Base-by-base conservation (phyloP, 2,329 filamentous ascomycete genomes). In the Colletotrichum sansevieriae region DNA sequence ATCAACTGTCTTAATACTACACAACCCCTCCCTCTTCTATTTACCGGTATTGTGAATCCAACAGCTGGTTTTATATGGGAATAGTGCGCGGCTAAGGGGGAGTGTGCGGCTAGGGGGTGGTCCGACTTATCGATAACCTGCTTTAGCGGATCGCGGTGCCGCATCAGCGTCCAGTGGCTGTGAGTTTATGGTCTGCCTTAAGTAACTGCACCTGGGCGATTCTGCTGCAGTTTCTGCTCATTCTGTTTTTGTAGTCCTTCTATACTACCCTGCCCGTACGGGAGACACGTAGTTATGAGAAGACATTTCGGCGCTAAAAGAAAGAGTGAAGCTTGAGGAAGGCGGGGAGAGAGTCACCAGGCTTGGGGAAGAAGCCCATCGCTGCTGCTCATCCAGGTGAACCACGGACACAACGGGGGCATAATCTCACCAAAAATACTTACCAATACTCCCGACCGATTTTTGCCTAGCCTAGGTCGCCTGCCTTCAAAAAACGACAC, bases 121-220 rank as follows among this genome's bases (percentile, higher is more conserved):
- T 18, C 18, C 18, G 18, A 18, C 18, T 18, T 68, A 68, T 68
- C 65, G 65, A 68, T 68, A 68, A 61, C 43, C 22, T 56, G 35
- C n/a, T 10, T 39, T 41, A 18, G 52, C 57, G 29, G 20, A 13
- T 37, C 57, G 29, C 57, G 18, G 18, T 18, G 18, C 35, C 63
- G 47, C 35, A 39, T 37, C 43, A 9, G 18, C 25, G 25, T 59
- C 37, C 37, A 44, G 35, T 22, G 20, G 35, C 29, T 43, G 52
- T 58, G 60, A 39, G 44, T 18, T 43, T 15, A 10, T 11, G 20
- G 13, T 13, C 25, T 57, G 33, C 43, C 8, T 65, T 12, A n/a
- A 44, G 37, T 12, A 46, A 54, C 52, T 63, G 59, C 59, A 57
- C 58, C 33, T 56, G 44, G 51, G 41, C n/a, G 41, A 22, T 41